A percentile compares a stretch with the other conserved stretches of the same genome.
Evolutionary conservation across 179 eudicot genomes (phyloP).

Genomic region (Gypsophila paniculata): DNA sequence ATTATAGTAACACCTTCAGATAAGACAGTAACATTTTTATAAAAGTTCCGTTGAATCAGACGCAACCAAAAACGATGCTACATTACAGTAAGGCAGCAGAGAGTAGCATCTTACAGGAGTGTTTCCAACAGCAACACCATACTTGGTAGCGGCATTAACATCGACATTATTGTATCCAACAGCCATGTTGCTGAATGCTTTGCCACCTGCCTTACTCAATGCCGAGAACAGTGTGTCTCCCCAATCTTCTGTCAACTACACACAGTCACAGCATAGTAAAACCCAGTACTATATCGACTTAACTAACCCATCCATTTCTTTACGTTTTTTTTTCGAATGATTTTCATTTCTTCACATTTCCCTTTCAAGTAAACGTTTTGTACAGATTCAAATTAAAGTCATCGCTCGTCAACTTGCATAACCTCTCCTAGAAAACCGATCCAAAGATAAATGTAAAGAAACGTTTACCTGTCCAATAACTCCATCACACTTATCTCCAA

Average conservation of each 20-base stretch:
- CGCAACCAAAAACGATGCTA: too few species aligned
- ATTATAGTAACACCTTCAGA: neutral
- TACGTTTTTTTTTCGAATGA: too few species aligned
- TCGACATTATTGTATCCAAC: constrained; percentile 96
- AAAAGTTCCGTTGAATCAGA: too few species aligned
- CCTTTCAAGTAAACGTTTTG: too few species aligned
- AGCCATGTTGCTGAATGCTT: constrained; percentile 97
- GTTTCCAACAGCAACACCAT: constrained; percentile 95
- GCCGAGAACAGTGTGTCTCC: constrained; percentile 94
- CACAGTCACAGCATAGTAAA: neutral
- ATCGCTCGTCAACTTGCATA: too few species aligned
- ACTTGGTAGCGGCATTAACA: constrained; percentile 78
- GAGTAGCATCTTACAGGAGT: constrained; percentile 62
- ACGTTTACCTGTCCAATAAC: constrained; percentile 80
- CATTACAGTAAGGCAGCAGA: neutral
- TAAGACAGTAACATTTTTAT: neutral
- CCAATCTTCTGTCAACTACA: constrained; percentile 91
- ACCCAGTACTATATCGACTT: neutral
- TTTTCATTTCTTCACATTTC: too few species aligned
- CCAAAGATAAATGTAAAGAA: too few species aligned
- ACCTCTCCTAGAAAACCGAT: too few species aligned
- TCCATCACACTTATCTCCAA: constrained; percentile 91
- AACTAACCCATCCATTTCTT: too few species aligned
- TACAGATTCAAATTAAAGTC: too few species aligned
- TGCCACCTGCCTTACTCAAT: constrained; percentile 90